Evolutionary conservation across 164 flowering plant species (phyloP).

Genomic region (Liquidambar formosana): DNA sequence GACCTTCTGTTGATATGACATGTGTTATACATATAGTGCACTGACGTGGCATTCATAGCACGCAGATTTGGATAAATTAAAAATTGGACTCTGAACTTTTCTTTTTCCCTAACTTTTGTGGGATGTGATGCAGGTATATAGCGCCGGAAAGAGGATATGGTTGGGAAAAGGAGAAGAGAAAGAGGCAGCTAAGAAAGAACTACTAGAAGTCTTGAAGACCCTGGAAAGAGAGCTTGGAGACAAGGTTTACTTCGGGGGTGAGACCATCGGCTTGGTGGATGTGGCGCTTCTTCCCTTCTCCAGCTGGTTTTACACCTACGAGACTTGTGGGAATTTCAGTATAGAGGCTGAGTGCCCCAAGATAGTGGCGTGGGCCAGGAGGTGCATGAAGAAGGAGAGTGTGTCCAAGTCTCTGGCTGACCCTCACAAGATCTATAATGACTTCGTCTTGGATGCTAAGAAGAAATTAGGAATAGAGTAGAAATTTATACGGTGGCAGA

Average conservation of each 20-base stretch:
- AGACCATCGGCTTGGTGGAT: slow-evolving; percentile 4
- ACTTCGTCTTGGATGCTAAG: background rate
- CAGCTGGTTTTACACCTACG: slow-evolving; percentile 9
- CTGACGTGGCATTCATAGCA: too few species aligned
- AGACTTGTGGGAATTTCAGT: slow-evolving; percentile 2
- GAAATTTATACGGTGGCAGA: too few species aligned
- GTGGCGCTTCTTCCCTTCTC: background rate
- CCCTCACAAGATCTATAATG: background rate
- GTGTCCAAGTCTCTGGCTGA: slow-evolving; percentile 13
- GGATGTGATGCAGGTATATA: slow-evolving; percentile 8
- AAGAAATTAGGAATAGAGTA: background rate
- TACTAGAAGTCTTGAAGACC: slow-evolving; percentile 3
- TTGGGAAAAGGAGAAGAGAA: slow-evolving; percentile 6
- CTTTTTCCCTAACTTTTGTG: too few species aligned
- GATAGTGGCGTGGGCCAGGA: slow-evolving; percentile 6
- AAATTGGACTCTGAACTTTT: too few species aligned
- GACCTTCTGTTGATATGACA: too few species aligned
- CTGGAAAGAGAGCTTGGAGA: slow-evolving; percentile 13
- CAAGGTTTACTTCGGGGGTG: slow-evolving; percentile 11
- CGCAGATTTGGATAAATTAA: too few species aligned
- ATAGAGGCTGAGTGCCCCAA: slow-evolving; percentile 14
- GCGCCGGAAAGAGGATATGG: background rate
- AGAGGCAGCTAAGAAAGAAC: slow-evolving; percentile 12
- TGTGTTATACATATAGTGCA: too few species aligned
- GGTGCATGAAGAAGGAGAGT: slow-evolving; percentile 10